These are phyloP conservation scores for Heliocybe sulcata DNA, from an alignment of 1,284 basidiomycete species.

Conservation along the genomic window DNA sequence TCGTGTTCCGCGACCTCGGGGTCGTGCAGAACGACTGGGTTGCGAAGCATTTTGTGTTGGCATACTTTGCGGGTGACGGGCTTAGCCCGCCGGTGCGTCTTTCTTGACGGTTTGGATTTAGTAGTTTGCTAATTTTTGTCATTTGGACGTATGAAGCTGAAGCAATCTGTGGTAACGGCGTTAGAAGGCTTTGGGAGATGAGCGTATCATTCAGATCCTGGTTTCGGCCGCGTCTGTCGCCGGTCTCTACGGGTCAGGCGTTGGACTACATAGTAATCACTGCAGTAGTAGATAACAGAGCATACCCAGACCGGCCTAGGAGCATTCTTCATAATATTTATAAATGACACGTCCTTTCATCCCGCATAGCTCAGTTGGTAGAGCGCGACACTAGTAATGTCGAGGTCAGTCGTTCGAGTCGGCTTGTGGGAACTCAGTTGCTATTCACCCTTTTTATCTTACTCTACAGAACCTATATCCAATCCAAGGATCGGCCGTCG, in stretches of 20 bases:
- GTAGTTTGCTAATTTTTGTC: neutral
- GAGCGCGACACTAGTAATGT: conserved; percentile 56
- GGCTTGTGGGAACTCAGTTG: conserved; percentile 34
- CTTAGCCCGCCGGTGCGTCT: conserved; percentile 63
- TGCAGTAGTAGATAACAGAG: too few relatives aligned
- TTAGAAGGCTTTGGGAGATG: conserved; percentile 8
- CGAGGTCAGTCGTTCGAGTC: conserved; percentile 45
- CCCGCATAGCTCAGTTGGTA: conserved; percentile 50
- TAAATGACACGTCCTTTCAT: conserved; percentile 3
- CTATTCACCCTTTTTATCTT: too few relatives aligned
- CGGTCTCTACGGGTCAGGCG: neutral
- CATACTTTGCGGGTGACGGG: conserved; percentile 66
- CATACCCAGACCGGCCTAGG: too few relatives aligned
- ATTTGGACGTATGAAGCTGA: conserved; percentile 33
- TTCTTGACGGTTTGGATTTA: neutral
- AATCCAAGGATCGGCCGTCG: too few relatives aligned
- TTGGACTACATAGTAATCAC: too few relatives aligned
- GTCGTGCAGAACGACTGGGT: conserved; percentile 68
- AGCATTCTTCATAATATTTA: neutral
- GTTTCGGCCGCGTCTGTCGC: neutral
- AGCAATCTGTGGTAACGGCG: conserved; percentile 23
- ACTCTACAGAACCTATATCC: too few relatives aligned
- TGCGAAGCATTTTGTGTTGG: conserved; percentile 60
- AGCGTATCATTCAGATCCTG: neutral
- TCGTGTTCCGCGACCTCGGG: conserved; percentile 70